These are phyloP conservation scores for Rhododendron ferrugineum DNA, from an alignment of 148 eudicot genomes.

Conservation along the genomic window DNA sequence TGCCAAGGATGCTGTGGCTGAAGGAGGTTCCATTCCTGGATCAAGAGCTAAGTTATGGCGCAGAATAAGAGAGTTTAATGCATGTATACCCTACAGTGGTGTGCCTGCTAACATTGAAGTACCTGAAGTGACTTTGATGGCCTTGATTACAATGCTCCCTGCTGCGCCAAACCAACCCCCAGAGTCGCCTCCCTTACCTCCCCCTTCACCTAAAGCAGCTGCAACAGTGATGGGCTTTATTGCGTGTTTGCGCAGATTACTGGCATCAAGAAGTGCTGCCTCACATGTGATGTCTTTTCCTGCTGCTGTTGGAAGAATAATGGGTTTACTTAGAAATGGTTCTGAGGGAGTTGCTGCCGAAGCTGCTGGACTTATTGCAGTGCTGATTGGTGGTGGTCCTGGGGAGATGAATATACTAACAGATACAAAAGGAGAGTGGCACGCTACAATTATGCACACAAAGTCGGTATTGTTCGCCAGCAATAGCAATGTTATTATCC, in stretches of 20 bases:
- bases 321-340: slow-evolving; percentile 97
- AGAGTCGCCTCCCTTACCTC: slow-evolving; percentile 87
- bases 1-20: slow-evolving; percentile 97
- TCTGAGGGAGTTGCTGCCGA: slow-evolving; percentile 93
- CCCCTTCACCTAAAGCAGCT: slow-evolving; percentile 99
- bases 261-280: slow-evolving; percentile 88
- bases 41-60: slow-evolving; percentile 98
- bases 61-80: slow-evolving; percentile 95
- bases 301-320: slow-evolving; percentile 96
- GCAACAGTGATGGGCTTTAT: slow-evolving; percentile 92
- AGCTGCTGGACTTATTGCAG: slow-evolving; percentile 80
- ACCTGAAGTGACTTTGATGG: slow-evolving; percentile 98
- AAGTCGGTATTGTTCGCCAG: slow-evolving; percentile 87
- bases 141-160: slow-evolving; percentile 91
- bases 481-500: slow-evolving; percentile 55
- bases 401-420: slow-evolving; percentile 60
- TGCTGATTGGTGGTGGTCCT: slow-evolving; percentile 97
- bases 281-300: slow-evolving; percentile 98
- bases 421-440: slow-evolving; percentile 89
- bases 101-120: slow-evolving; percentile 83
- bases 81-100: slow-evolving; percentile 83
- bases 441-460: slow-evolving; percentile 91
- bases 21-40: slow-evolving; percentile 96
- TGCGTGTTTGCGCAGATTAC: slow-evolving; percentile 76
- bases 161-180: slow-evolving; percentile 91